Base-by-base conservation (phyloP, 164 flowering plant genomes). In the Piper betle region DNA sequence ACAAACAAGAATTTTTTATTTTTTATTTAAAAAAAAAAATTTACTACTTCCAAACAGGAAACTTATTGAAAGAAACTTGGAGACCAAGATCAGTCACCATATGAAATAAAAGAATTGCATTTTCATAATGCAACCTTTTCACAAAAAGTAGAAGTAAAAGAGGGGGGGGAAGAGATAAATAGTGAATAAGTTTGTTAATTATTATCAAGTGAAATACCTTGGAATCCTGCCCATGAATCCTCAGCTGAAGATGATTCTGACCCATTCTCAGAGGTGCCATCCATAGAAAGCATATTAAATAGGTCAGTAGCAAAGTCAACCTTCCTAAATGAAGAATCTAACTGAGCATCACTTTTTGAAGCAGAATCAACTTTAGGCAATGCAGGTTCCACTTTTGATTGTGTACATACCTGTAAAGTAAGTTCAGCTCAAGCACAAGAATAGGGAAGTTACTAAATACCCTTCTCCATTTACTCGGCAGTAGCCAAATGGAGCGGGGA, bases 151-250 rank as follows among this genome's bases (percentile, higher is more conserved):
- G 50, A 15, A 15, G 50, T 10, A 46, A 46, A 12, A 46, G 11
- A 46, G 50, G 15, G 15, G 15, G 11, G 50, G 15, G 15, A 3
- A 46, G 50, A 12, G 15, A 46, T 46, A 46, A 2, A 46, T 10
- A 10, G 15, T 46, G 9, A 6, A 10, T 46, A 46, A 10, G 15
- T 46, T 46, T 10, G 10, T 46, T 46, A 46, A 10, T 9, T 10
- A 46, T 12, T 12, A 0, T 15, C 50, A 46, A 15, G 25, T 41
- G 75, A 85, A 2, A 53, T 82, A 93, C 99, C 81, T 67, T 90
- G 99, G 65, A 93, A 93, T 55, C 91, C 96, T 53, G 97, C 96
- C 99, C 99, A 90, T 54, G 73, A 52, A 72, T 88, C 96, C 64
- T 89, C 93, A 53, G 69, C 52, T 16, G 83, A 64, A 43, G 81